A percentile compares a stretch with the other conserved stretches of the same genome.
Conservation (phyloP, 805 yeast genomes). For the Kuraishia molischiana region DNA sequence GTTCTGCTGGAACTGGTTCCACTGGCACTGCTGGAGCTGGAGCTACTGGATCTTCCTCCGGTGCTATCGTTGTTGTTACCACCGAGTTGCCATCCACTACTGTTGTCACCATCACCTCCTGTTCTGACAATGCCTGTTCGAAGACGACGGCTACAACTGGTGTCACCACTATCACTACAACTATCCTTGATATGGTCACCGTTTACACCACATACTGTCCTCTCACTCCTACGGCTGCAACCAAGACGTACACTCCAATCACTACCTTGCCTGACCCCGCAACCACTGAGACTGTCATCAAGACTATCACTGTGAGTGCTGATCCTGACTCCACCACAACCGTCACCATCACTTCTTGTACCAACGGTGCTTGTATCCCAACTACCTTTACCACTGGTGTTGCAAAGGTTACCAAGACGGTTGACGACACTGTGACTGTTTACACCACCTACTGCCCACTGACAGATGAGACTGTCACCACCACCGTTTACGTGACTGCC, state of each 20-base stretch:
- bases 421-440: background rate
- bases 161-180: slow-evolving; percentile 1
- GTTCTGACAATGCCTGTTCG: background rate
- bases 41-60: slow-evolving; percentile 4
- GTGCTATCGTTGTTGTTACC: background rate
- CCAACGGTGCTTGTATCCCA: background rate
- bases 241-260: background rate
- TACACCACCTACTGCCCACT: slow-evolving; percentile 1
- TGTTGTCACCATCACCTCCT: background rate
- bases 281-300: background rate
- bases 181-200: background rate
- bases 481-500: background rate
- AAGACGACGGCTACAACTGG: background rate
- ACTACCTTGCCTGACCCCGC: background rate
- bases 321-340: background rate
- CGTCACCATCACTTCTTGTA: background rate
- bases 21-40: slow-evolving; percentile 7
- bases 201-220: slow-evolving; percentile 2
- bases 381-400: background rate
- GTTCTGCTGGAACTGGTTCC: too few species aligned
- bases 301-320: background rate
- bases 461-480: background rate
- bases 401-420: background rate
- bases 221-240: background rate
- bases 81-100: background rate